Evolutionary conservation across 176 grass and related monocot species (phyloP).

Genomic region (Musa troglodytarum): DNA sequence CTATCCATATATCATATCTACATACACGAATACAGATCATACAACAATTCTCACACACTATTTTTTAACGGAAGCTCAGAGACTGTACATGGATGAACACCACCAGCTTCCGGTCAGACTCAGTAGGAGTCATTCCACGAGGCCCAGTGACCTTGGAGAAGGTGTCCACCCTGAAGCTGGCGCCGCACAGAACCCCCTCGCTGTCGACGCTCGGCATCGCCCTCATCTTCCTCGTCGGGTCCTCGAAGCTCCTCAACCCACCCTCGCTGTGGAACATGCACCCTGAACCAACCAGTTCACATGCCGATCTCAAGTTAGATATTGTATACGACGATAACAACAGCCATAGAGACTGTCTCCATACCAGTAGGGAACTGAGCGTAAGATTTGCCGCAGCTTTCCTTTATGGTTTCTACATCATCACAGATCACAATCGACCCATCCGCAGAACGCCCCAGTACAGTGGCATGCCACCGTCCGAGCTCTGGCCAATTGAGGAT

Average conservation of each 20-base stretch:
- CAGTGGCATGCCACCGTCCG: constrained; percentile 43
- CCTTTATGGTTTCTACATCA: constrained; percentile 52
- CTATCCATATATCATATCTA: no score
- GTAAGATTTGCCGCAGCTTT: constrained; percentile 60
- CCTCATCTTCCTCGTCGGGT: constrained; percentile 80
- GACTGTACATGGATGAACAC: not conserved
- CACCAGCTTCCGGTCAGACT: not conserved
- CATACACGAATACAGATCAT: no score
- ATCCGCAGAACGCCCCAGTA: constrained; percentile 72
- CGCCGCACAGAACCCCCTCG: constrained; percentile 82
- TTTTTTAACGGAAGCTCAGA: not conserved
- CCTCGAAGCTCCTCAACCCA: constrained; percentile 93
- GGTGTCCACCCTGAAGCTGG: constrained; percentile 83
- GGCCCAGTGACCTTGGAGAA: constrained; percentile 80
- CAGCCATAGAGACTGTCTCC: not conserved
- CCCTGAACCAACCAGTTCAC: constrained; percentile 18
- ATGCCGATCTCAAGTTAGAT: not conserved
- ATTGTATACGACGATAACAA: no score
- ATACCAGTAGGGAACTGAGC: constrained; percentile 64
- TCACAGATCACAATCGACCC: constrained; percentile 88
- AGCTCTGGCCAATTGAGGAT: constrained; percentile 26
- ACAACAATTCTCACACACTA: no score
- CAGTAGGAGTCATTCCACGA: constrained; percentile 23
- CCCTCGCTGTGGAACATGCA: constrained; percentile 98
- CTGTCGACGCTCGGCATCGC: constrained; percentile 82